Base-by-base conservation (phyloP, 2,329 filamentous ascomycete species). In the Cytospora schulzeri region DNA sequence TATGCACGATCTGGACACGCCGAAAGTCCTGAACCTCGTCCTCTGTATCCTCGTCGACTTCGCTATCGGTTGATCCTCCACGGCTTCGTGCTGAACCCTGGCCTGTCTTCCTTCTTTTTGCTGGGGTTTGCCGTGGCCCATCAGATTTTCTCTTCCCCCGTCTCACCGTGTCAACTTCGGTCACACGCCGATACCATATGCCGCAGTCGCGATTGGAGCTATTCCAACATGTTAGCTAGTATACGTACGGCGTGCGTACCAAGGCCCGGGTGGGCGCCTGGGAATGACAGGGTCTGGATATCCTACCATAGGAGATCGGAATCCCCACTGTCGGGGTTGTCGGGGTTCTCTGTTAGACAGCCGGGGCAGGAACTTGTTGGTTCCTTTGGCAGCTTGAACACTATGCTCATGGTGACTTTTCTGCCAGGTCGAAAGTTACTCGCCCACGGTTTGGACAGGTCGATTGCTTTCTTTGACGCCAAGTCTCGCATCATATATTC, bases 401-500 rank as follows among this genome's bases (percentile, higher is more conserved):
- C 31, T 33, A 59, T 63, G 26, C 62, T 63, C 62, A 63, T 58
- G 24, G 35, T 22, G 14, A 63, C 15, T 14, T 48, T 63, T 8
- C 62, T 59, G 11, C 56, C 62, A 4, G 56, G 62, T 26, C 45
- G 48, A 2, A 55, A 50, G 4, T 9, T 33, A 14, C 19, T 53
- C 5, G 45, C 48, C 62, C 62, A 63, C 11, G 55, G 35, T 2
- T 24, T n/a, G 6, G 24, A 45, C 0, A 59, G 17, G 14, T 63
- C 62, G 9, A 59, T 22, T 29, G 26, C 28, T 12, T 7, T 33
- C 31, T 63, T 59, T 12, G 33, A 55, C 2, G 9, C 35, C 6
- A 26, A 28, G 24, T 63, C 62, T 33, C 48, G 55, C 33, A 63
- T 50, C 22, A n/a, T 35, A n/a, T 63, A 63, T 29, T 59, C 62